Percentiles rank a stretch among this genome's conserved stretches.
phyloP scores from a whole-genome alignment of 768 basidiomycete genomes.

The Russula griseocarnosa region DNA sequence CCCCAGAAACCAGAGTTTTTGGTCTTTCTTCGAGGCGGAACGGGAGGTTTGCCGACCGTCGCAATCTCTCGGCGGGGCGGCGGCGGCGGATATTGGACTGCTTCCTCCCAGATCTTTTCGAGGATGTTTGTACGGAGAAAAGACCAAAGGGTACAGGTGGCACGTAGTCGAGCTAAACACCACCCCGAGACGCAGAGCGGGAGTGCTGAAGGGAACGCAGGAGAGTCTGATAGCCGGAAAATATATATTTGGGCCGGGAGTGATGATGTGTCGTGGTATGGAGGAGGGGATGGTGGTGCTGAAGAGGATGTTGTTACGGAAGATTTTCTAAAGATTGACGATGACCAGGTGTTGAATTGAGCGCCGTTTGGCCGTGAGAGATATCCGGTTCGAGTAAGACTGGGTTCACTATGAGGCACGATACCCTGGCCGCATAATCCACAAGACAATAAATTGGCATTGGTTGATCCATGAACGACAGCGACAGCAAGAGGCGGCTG shows the following conservation, averaged over 20 bases:
- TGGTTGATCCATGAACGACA: conserved; percentile 44
- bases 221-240: conserved; percentile 52
- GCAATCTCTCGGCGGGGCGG: conserved; percentile 29
- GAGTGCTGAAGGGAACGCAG: conserved; percentile 31
- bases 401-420: conserved; percentile 38
- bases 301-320: conserved; percentile 33
- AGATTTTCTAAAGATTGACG: conserved; percentile 57
- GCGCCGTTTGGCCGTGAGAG: conserved; percentile 32
- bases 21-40: conserved; percentile 54
- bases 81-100: conserved; percentile 39
- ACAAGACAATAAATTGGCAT: conserved; percentile 57
- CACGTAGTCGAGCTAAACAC: conserved; percentile 76
- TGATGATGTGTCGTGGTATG: conserved; percentile 30
- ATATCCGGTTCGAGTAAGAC: conserved; percentile 37
- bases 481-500: conserved; percentile 32
- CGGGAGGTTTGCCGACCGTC: conserved; percentile 47
- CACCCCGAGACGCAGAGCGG: conserved; percentile 83
- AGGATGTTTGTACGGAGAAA: conserved; percentile 79
- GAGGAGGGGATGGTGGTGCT: conserved; percentile 37
- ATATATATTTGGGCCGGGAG: conserved; percentile 53
- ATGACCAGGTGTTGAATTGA: conserved; percentile 46
- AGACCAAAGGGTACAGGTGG: conserved; percentile 88
- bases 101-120: conserved; percentile 88
- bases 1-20: conserved; percentile 52
- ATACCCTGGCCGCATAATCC: conserved; percentile 71